phyloP scores from a whole-genome alignment of 2,329 filamentous ascomycete species.

The Epichloe hybrida region DNA sequence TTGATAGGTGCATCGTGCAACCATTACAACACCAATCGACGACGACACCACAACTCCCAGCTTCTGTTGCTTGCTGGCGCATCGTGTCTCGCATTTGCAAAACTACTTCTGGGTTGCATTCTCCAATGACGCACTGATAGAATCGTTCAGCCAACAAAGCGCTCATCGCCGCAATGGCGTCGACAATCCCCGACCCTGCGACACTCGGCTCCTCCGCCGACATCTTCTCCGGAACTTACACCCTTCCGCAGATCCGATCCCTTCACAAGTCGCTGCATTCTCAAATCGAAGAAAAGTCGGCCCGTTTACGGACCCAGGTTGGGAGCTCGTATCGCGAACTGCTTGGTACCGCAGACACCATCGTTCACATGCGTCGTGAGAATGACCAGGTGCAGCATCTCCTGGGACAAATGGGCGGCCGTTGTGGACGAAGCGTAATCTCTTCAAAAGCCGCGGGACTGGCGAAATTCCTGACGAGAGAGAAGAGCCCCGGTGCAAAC shows the following conservation, averaged over 20 bases:
- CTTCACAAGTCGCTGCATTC: conserved; percentile 47
- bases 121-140: conserved; percentile 1
- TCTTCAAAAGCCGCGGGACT: conserved; percentile 51
- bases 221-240: conserved; percentile 41
- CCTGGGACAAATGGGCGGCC: conserved; percentile 57
- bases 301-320: conserved; percentile 49
- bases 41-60: not conserved
- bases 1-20: not conserved
- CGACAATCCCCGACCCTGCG: conserved; percentile 29
- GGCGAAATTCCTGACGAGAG: conserved; percentile 26
- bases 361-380: conserved; percentile 73
- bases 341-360: conserved; percentile 84
- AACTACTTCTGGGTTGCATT: not conserved
- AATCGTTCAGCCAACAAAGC: not conserved
- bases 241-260: conserved; percentile 49
- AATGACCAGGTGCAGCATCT: conserved; percentile 62
- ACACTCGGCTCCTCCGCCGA: conserved; percentile 35
- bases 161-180: conserved; percentile 20
- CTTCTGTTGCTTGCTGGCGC: not conserved
- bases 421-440: conserved; percentile 61
- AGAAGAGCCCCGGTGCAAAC: conserved; percentile 14
- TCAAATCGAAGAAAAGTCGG: conserved; percentile 48
- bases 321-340: conserved; percentile 71
- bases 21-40: not conserved
- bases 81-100: too few relatives aligned